Evolutionary conservation across 208 protist genomes (phyloP).

Genomic region (Crithidia expoeki): DNA sequence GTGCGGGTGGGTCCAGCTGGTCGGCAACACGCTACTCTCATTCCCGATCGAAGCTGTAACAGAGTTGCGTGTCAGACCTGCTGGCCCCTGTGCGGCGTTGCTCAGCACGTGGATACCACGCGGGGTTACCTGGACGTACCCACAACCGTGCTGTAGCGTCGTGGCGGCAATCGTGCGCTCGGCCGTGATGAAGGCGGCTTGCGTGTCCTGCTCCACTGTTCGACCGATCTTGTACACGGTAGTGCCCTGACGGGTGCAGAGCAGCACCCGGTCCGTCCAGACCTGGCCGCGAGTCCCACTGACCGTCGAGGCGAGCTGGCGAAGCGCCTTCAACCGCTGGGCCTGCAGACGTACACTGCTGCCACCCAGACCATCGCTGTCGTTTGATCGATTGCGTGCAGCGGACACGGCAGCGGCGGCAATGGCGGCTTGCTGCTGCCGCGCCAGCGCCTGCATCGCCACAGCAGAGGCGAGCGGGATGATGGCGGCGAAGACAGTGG

Average conservation of each 20-base stretch:
- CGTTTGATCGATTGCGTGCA: background rate
- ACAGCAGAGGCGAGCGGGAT: slow-evolving; percentile 53
- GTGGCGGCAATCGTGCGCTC: slow-evolving; percentile 77
- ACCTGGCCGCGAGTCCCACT: slow-evolving; percentile 28
- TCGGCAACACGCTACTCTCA: slow-evolving; percentile 34
- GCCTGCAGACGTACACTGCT: slow-evolving; percentile 23
- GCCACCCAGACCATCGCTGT: slow-evolving; percentile 9
- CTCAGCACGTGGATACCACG: slow-evolving; percentile 58
- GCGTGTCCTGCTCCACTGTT: slow-evolving; percentile 65
- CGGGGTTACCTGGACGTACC: slow-evolving; percentile 81
- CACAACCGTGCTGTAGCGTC: slow-evolving; percentile 65
- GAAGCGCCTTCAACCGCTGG: slow-evolving; percentile 35
- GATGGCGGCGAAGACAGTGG: slow-evolving; percentile 49
- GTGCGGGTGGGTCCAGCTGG: slow-evolving; percentile 75
- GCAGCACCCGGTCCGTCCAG: slow-evolving; percentile 47
- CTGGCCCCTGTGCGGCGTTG: no score
- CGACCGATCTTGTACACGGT: slow-evolving; percentile 55
- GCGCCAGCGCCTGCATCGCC: slow-evolving; percentile 51
- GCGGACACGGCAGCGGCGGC: slow-evolving; percentile 27
- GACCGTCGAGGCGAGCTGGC: slow-evolving; percentile 29
- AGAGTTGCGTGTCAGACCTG: background rate
- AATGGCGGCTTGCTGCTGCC: slow-evolving; percentile 49
- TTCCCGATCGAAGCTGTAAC: background rate
- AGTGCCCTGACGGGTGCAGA: slow-evolving; percentile 71
- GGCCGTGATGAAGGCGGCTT: slow-evolving; percentile 55